Conservation (phyloP, 2,329 filamentous ascomycete species). For the Pseudopithomyces chartarum region DNA sequence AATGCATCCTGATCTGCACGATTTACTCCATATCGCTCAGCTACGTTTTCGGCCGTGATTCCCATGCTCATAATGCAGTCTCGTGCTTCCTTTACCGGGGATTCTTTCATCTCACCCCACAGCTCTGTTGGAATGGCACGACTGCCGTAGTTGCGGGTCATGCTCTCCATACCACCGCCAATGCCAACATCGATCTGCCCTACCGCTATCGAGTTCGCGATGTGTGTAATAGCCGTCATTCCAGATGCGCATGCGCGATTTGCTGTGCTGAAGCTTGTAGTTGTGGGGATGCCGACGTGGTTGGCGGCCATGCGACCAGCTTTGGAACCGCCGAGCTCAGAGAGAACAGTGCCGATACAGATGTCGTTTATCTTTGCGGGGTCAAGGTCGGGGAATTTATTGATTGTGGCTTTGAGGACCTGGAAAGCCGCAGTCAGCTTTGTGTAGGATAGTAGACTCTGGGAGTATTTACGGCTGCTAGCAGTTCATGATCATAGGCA, state of each 20-base stretch:
- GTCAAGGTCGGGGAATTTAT: slow-evolving; percentile 73
- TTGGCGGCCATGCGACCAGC: slow-evolving; percentile 89
- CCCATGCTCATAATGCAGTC: slow-evolving; percentile 98
- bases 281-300: slow-evolving; percentile 76
- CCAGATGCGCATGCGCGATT: slow-evolving; percentile 86
- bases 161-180: slow-evolving; percentile 92
- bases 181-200: slow-evolving; percentile 76
- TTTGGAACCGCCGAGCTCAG: slow-evolving; percentile 88
- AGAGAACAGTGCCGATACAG: slow-evolving; percentile 84
- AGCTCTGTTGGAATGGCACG: slow-evolving; percentile 82
- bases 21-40: slow-evolving; percentile 72
- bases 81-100: slow-evolving; percentile 67
- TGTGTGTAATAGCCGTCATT: slow-evolving; percentile 74
- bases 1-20: slow-evolving; percentile 83
- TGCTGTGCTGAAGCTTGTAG: slow-evolving; percentile 80
- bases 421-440: slow-evolving; percentile 39
- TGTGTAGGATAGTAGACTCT: neutral
- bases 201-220: slow-evolving; percentile 76
- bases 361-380: slow-evolving; percentile 76
- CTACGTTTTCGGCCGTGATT: slow-evolving; percentile 86
- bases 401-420: slow-evolving; percentile 69
- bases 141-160: slow-evolving; percentile 88
- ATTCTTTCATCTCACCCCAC: slow-evolving; percentile 74
- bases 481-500: slow-evolving; percentile 88
- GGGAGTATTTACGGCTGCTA: slow-evolving; percentile 59